These are phyloP conservation scores for Boletus edulis DNA, from an alignment of 768 basidiomycete genomes.

Conservation along the genomic window DNA sequence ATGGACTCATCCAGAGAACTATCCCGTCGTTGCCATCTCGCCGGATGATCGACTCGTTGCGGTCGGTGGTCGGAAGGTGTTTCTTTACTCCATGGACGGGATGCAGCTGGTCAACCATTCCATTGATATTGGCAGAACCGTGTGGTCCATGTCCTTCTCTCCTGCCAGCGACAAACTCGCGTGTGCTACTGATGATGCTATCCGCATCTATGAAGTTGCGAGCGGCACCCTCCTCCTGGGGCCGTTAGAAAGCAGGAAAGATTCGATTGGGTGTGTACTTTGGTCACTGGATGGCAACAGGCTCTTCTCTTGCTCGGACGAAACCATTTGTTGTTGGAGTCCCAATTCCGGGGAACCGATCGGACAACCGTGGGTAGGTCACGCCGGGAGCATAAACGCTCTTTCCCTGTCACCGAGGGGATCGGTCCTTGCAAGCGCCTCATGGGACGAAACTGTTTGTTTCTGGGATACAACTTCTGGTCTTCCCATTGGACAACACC, in stretches of 20 bases:
- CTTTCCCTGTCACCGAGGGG: conserved; percentile 6
- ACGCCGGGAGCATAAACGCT: background rate
- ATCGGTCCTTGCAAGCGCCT: conserved; percentile 5
- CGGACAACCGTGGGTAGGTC: conserved; percentile 10
- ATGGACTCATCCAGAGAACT: background rate
- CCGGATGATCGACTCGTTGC: conserved; percentile 6
- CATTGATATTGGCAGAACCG: background rate
- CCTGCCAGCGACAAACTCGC: conserved; percentile 1
- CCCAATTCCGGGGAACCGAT: background rate
- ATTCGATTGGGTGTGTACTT: background rate
- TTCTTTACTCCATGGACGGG: background rate
- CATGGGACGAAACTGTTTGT: conserved; percentile 1
- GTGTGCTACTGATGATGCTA: background rate
- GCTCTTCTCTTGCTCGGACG: conserved; percentile 1
- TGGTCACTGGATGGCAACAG: conserved; percentile 15
- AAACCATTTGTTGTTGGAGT: conserved; percentile 9
- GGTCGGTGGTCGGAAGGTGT: background rate
- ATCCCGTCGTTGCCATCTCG: background rate
- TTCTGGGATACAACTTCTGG: conserved; percentile 10
- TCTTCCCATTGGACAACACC: background rate
- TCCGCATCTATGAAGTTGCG: conserved; percentile 1
- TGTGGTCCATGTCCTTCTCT: background rate
- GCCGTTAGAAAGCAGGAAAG: background rate
- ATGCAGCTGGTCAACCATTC: background rate
- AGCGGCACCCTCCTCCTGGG: background rate